Conservation (phyloP, 345 rosid genomes). For the Hibiscus mutabilis region DNA sequence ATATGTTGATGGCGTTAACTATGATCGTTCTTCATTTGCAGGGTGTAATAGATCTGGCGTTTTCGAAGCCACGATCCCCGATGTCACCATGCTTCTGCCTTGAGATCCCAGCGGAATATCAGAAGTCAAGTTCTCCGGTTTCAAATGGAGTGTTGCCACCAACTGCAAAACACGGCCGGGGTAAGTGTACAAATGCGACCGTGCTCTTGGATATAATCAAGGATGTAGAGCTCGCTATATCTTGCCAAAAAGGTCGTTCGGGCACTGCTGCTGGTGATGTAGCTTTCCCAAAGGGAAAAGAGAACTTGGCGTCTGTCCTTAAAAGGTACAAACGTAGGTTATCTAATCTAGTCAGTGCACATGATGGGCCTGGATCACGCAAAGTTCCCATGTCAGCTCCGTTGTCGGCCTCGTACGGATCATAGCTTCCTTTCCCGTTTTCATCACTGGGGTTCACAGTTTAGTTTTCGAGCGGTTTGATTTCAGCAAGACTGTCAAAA, state of each 20-base stretch:
- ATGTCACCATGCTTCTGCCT: conserved; percentile 89
- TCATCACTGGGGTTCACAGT: conserved; percentile 3
- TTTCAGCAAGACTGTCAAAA: conserved; percentile 13
- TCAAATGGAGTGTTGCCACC: conserved; percentile 73
- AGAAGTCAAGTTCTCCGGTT: conserved; percentile 46
- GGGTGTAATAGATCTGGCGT: conserved; percentile 86
- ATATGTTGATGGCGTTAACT: background rate
- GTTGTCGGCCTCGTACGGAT: conserved; percentile 15
- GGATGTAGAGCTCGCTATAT: conserved; percentile 86
- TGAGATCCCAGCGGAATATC: conserved; percentile 48
- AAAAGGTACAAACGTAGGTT: conserved; percentile 90
- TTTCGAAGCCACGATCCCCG: conserved; percentile 63
- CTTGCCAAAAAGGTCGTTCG: conserved; percentile 70
- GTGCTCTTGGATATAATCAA: conserved; percentile 67
- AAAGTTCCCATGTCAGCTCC: conserved; percentile 23
- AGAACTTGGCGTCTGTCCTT: conserved; percentile 86
- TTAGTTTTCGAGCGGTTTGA: conserved; percentile 18
- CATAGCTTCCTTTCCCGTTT: conserved; percentile 8
- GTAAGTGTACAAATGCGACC: conserved; percentile 69
- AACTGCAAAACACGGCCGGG: conserved; percentile 61
- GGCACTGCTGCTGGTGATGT: conserved; percentile 98
- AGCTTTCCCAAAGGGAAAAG: conserved; percentile 90
- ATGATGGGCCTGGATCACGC: conserved; percentile 38
- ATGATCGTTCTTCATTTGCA: conserved; percentile 19
- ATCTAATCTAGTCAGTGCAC: conserved; percentile 31